Conservation (phyloP, 176 grass and related monocot genomes). For the Ampelocalamus luodianensis region DNA sequence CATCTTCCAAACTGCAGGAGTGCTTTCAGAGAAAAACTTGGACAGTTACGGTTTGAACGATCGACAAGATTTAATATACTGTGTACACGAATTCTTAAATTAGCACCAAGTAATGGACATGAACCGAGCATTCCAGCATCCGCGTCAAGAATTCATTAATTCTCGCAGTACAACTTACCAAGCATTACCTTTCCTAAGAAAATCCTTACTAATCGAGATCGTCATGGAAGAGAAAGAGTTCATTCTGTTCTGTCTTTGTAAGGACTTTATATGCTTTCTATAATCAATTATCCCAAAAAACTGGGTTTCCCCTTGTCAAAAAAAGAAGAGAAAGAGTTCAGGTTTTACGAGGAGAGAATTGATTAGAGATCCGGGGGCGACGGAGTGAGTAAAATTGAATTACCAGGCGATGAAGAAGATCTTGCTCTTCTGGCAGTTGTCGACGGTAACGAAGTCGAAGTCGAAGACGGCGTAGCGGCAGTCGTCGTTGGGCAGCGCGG, state of each 20-base stretch:
- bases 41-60: conserved; percentile 21
- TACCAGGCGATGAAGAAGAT: conserved; percentile 98
- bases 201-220: not conserved
- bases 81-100: not conserved
- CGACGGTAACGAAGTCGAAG: conserved; percentile 91
- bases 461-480: conserved; percentile 99
- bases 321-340: too few species aligned
- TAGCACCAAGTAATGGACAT: conserved; percentile 6
- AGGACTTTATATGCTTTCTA: too few species aligned
- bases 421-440: conserved; percentile 99
- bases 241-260: too few species aligned
- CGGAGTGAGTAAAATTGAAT: not conserved
- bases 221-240: not conserved
- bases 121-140: not conserved
- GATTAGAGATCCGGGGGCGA: not conserved
- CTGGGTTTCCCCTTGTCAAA: too few species aligned
- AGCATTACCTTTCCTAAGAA: not conserved
- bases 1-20: conserved; percentile 16
- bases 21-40: conserved; percentile 39
- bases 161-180: not conserved
- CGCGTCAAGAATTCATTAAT: not conserved
- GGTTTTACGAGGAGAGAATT: not conserved
- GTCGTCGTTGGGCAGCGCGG: conserved; percentile 80
- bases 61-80: conserved; percentile 1
- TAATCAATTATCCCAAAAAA: too few species aligned